A percentile compares a stretch with the other conserved stretches of the same genome.
These are phyloP conservation scores for Boechera retrofracta DNA, from an alignment of 345 rosid species.

Conservation along the genomic window DNA sequence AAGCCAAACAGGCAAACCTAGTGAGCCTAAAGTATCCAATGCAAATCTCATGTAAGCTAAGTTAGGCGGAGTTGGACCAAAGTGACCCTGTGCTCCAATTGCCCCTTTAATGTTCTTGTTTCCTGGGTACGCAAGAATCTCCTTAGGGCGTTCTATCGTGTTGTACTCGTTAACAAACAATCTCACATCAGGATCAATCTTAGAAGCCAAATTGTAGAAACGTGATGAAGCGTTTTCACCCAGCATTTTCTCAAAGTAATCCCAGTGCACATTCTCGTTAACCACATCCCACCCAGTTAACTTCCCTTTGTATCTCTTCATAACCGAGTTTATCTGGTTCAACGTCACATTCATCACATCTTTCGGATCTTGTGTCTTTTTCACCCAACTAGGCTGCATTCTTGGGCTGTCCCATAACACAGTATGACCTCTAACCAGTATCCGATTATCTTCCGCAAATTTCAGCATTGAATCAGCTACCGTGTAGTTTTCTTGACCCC, in stretches of 20 bases:
- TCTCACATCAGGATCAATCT: conserved; percentile 58
- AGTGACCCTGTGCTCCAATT: conserved; percentile 85
- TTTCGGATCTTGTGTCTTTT: conserved; percentile 43
- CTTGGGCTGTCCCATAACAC: conserved; percentile 74
- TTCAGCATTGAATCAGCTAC: conserved; percentile 69
- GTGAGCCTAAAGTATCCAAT: conserved; percentile 64
- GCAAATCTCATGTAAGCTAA: conserved; percentile 75
- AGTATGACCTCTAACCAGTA: conserved; percentile 75
- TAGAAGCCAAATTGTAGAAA: conserved; percentile 50
- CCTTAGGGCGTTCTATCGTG: conserved; percentile 60
- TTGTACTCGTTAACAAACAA: conserved; percentile 84
- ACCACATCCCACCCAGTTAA: conserved; percentile 85
- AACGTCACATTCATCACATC: conserved; percentile 54
- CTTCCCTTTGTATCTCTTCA: conserved; percentile 67
- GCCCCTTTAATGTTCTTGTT: conserved; percentile 52
- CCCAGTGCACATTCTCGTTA: conserved; percentile 83
- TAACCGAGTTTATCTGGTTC: conserved; percentile 63
- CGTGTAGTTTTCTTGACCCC: conserved; percentile 69
- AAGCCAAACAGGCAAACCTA: conserved; percentile 75
- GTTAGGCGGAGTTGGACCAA: conserved; percentile 58
- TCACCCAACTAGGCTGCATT: conserved; percentile 75
- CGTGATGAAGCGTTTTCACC: conserved; percentile 61
- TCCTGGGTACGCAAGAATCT: conserved; percentile 61
- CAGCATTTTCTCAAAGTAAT: conserved; percentile 71
- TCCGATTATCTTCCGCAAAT: conserved; percentile 51